phyloP scores from a whole-genome alignment of 495 filamentous ascomycete species.

The Trichoderma reesei region DNA sequence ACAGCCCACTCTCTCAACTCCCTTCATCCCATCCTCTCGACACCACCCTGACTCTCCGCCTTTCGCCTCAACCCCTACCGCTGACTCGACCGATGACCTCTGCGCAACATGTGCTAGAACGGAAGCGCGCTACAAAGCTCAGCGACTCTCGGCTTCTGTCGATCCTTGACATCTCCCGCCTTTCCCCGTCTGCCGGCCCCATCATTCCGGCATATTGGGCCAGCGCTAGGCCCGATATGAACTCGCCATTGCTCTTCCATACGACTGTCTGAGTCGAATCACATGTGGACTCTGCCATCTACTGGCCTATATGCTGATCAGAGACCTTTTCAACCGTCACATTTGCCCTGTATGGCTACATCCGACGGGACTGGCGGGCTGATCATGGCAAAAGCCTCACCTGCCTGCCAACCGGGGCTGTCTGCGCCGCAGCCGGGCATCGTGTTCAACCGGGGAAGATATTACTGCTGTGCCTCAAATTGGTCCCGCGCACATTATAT shows the following conservation, averaged over 20 bases:
- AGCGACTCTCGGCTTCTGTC: not conserved
- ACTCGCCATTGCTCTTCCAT: not conserved
- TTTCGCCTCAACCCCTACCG: too few species aligned
- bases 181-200: not conserved
- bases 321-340: not conserved
- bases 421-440: too few species aligned
- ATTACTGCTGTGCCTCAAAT: too few species aligned
- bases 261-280: not conserved
- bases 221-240: not conserved
- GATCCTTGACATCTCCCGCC: not conserved
- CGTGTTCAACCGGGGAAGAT: too few species aligned
- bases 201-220: slow-evolving; percentile 3
- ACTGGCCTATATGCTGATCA: not conserved
- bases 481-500: too few species aligned
- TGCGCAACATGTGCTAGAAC: too few species aligned
- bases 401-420: not conserved
- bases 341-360: not conserved
- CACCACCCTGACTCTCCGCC: too few species aligned
- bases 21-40: too few species aligned
- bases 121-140: not conserved
- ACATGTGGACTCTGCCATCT: not conserved
- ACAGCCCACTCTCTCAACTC: too few species aligned
- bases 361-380: not conserved
- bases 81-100: too few species aligned
- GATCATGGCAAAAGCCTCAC: not conserved